These are phyloP conservation scores for Boechera divaricarpa DNA, from an alignment of 345 rosid genomes.

Conservation along the genomic window DNA sequence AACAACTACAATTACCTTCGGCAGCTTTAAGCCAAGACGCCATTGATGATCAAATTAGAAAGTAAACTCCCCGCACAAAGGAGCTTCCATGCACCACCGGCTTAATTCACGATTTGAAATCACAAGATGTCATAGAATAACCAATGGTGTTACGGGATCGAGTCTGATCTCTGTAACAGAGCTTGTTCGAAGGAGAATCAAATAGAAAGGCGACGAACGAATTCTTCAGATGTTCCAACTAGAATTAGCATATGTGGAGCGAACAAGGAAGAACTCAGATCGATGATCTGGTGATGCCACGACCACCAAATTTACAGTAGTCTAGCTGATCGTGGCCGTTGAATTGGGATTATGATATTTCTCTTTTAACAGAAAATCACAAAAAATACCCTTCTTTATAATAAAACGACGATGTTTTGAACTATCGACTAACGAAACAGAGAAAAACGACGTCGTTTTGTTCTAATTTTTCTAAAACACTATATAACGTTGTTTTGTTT, in stretches of 20 bases:
- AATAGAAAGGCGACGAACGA: conserved; percentile 14
- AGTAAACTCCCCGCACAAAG: conserved; percentile 31
- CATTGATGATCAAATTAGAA: conserved; percentile 53
- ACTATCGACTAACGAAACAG: too few relatives aligned
- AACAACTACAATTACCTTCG: conserved; percentile 68
- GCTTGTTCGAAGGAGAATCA: neutral
- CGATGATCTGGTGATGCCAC: conserved; percentile 36
- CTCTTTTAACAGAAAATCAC: too few relatives aligned
- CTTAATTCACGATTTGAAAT: conserved; percentile 30
- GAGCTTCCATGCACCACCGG: conserved; percentile 55
- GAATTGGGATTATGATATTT: neutral
- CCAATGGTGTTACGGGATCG: neutral
- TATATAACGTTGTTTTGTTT: too few relatives aligned
- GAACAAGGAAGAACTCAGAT: conserved; percentile 45
- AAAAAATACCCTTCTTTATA: too few relatives aligned
- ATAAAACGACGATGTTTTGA: too few relatives aligned
- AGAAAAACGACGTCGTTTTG: too few relatives aligned
- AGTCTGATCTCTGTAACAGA: conserved; percentile 20
- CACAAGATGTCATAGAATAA: neutral
- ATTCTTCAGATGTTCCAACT: conserved; percentile 28
- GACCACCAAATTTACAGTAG: conserved; percentile 35
- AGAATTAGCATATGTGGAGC: conserved; percentile 12
- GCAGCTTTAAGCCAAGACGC: conserved; percentile 99
- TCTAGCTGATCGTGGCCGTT: conserved; percentile 41
- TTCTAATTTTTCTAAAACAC: too few relatives aligned